Evolutionary conservation across 495 filamentous ascomycete species (phyloP).

Genomic region (Cladorrhinum samala): DNA sequence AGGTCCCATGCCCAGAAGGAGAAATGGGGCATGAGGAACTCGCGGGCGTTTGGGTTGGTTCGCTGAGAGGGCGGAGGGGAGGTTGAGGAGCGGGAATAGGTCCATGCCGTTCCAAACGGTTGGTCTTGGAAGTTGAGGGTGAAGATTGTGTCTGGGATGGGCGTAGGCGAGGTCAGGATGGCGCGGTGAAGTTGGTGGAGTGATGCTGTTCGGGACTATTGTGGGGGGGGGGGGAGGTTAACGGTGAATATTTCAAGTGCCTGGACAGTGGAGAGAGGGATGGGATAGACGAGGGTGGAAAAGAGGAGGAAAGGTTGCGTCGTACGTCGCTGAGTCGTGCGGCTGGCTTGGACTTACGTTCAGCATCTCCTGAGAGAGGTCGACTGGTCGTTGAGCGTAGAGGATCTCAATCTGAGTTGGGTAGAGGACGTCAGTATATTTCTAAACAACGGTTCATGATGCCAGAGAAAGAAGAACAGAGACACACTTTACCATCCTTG

Average conservation of each 20-base stretch:
- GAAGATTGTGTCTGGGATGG: constrained; percentile 58
- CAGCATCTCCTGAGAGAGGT: constrained; percentile 36
- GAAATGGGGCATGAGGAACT: constrained; percentile 77
- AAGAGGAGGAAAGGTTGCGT: no score
- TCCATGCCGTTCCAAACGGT: constrained; percentile 32
- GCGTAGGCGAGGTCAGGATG: constrained; percentile 42
- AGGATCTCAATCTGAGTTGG: constrained; percentile 36
- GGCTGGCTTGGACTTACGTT: no score
- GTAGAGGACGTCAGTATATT: no score
- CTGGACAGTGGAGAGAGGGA: neutral
- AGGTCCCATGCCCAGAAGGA: constrained; percentile 70
- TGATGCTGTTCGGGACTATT: constrained; percentile 34
- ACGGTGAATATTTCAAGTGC: no score
- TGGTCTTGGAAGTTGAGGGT: constrained; percentile 39
- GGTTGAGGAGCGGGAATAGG: constrained; percentile 36
- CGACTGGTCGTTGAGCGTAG: constrained; percentile 33
- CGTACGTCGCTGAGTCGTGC: no score
- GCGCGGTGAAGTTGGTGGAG: constrained; percentile 47
- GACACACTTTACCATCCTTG: constrained; percentile 33
- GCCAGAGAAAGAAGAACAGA: neutral
- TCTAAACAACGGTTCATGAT: neutral
- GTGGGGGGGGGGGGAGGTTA: neutral
- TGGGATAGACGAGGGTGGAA: neutral
- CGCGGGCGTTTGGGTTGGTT: constrained; percentile 25
- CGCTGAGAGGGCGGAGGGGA: constrained; percentile 39